Percentiles rank a stretch among this genome's conserved stretches.
These are phyloP conservation scores for Ustilago lituana DNA, from an alignment of 1,284 basidiomycete genomes.

Conservation along the genomic window DNA sequence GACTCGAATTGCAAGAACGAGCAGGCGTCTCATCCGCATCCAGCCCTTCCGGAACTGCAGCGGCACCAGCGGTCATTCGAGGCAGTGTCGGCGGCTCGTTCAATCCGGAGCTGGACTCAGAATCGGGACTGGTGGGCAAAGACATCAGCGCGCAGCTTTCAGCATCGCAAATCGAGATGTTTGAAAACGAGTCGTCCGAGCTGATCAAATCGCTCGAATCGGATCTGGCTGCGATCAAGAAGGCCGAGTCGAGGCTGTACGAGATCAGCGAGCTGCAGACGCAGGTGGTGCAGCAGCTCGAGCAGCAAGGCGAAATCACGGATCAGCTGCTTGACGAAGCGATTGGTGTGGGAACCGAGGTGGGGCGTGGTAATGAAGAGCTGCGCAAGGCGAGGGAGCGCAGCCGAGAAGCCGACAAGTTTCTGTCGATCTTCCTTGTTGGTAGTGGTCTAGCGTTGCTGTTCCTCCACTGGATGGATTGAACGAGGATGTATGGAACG, in stretches of 20 bases:
- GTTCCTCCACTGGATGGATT: conserved; percentile 76
- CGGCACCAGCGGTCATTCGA: conserved; percentile 33
- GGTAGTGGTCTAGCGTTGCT: conserved; percentile 84
- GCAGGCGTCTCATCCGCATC: conserved; percentile 7
- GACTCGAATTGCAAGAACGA: conserved; percentile 18
- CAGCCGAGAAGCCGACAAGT: conserved; percentile 82
- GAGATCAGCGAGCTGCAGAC: conserved; percentile 90
- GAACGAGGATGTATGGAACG: conserved; percentile 11
- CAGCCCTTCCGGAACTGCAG: neutral
- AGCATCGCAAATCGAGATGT: conserved; percentile 84
- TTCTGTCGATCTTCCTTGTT: conserved; percentile 84
- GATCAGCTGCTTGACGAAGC: conserved; percentile 89
- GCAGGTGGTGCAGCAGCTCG: conserved; percentile 84
- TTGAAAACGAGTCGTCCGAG: conserved; percentile 86
- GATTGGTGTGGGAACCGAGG: conserved; percentile 80
- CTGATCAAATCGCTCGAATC: conserved; percentile 83
- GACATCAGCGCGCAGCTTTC: conserved; percentile 54
- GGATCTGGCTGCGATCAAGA: conserved; percentile 83
- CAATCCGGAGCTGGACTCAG: conserved; percentile 33
- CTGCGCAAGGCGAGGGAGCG: conserved; percentile 82
- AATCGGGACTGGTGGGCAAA: conserved; percentile 30
- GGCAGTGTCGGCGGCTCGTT: conserved; percentile 50
- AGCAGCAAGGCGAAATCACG: conserved; percentile 85
- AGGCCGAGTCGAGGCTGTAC: conserved; percentile 84
- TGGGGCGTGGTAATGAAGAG: conserved; percentile 86